Conservation (phyloP, 108 stramenopile species). For the Craspedostauros australis region DNA sequence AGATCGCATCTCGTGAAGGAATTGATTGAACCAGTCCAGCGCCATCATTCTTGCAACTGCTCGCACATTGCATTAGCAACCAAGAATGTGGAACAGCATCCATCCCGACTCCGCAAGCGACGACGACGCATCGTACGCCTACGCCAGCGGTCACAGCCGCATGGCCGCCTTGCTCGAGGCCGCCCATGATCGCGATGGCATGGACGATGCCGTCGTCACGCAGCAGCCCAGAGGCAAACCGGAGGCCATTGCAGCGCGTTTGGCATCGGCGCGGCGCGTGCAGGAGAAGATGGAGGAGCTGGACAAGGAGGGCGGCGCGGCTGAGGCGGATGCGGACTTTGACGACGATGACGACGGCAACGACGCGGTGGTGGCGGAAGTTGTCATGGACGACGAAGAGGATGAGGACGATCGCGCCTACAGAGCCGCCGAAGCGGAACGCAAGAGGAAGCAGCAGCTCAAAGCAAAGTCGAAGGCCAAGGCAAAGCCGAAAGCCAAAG, state of each 20-base stretch:
- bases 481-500: neutral
- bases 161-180: too few species aligned
- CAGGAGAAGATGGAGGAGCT: slow-evolving; percentile 32
- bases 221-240: slow-evolving; percentile 47
- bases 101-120: too few species aligned
- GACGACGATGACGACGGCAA: neutral
- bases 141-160: too few species aligned
- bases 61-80: too few species aligned
- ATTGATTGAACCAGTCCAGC: too few species aligned
- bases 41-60: too few species aligned
- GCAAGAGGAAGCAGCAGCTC: neutral
- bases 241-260: slow-evolving; percentile 39
- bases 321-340: slow-evolving; percentile 1
- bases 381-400: slow-evolving; percentile 1
- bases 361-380: neutral
- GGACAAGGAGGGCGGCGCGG: slow-evolving; percentile 10
- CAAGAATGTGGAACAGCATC: too few species aligned
- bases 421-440: neutral
- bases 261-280: slow-evolving; percentile 22
- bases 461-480: neutral
- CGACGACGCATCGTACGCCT: too few species aligned
- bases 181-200: too few species aligned
- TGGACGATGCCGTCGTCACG: too few species aligned
- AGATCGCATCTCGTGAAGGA: too few species aligned
- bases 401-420: slow-evolving; percentile 12